Evolutionary conservation across 257 asterid species (phyloP).

Genomic region (Nicotiana sylvestris): DNA sequence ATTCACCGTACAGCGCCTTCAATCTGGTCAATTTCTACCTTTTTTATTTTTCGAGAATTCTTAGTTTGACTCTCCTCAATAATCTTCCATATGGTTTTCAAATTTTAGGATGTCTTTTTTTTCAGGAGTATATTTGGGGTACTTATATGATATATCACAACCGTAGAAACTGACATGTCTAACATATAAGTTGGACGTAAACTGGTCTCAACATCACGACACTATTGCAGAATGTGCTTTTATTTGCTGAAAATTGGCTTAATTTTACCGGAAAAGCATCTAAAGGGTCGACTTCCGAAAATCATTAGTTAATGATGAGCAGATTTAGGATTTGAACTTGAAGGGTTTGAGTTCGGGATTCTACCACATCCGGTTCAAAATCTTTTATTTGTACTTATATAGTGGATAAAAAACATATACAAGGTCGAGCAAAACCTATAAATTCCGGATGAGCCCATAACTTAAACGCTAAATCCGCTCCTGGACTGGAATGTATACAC

Average conservation of each 20-base stretch:
- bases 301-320: too few relatives aligned
- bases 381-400: too few relatives aligned
- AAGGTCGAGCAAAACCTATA: too few relatives aligned
- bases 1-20: slow-evolving; percentile 16
- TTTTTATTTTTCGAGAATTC: background rate
- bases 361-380: too few relatives aligned
- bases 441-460: too few relatives aligned
- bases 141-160: too few relatives aligned
- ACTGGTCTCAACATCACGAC: too few relatives aligned
- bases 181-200: background rate
- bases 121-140: background rate
- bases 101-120: background rate
- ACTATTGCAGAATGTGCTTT: background rate
- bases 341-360: too few relatives aligned
- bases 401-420: too few relatives aligned
- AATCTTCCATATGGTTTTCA: background rate
- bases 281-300: background rate
- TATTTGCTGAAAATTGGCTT: background rate
- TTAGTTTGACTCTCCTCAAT: background rate
- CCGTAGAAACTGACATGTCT: background rate
- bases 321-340: too few relatives aligned
- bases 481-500: too few relatives aligned
- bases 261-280: background rate
- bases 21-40: slow-evolving; percentile 21
- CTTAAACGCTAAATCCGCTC: too few relatives aligned